Evolutionary conservation across 2,329 filamentous ascomycete genomes (phyloP).

Genomic region (Penicillium brasilianum): DNA sequence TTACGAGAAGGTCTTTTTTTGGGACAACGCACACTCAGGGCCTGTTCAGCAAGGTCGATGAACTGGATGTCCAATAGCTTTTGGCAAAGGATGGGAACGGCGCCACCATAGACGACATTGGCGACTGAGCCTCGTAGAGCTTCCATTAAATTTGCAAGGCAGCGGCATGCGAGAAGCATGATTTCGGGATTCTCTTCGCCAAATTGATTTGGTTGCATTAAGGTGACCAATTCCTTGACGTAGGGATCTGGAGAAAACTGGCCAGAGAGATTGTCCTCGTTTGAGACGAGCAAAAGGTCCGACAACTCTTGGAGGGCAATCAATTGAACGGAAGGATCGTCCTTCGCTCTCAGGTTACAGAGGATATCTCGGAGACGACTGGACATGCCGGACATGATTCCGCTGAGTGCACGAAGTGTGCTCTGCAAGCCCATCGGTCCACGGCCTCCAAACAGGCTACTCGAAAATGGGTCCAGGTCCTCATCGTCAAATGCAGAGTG

Average conservation of each 20-base stretch:
- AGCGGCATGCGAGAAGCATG: conserved; percentile 95
- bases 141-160: conserved; percentile 96
- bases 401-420: conserved; percentile 83
- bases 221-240: conserved; percentile 86
- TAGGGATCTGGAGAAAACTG: conserved; percentile 94
- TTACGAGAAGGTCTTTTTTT: not conserved
- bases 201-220: conserved; percentile 91
- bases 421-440: conserved; percentile 72
- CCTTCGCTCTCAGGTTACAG: conserved; percentile 76
- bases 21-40: conserved; percentile 69
- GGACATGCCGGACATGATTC: conserved; percentile 87
- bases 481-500: conserved; percentile 59
- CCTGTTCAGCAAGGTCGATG: conserved; percentile 96
- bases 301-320: conserved; percentile 93
- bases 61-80: conserved; percentile 96
- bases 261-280: conserved; percentile 93
- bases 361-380: conserved; percentile 79
- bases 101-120: conserved; percentile 96
- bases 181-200: conserved; percentile 93
- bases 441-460: conserved; percentile 67
- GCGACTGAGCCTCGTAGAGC: conserved; percentile 89
- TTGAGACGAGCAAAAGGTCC: conserved; percentile 90
- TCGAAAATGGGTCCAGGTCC: conserved; percentile 65
- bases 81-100: conserved; percentile 90
- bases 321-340: conserved; percentile 84